Conservation (phyloP, 2,329 filamentous ascomycete genomes). For the Xylariomycetidae sp. region DNA sequence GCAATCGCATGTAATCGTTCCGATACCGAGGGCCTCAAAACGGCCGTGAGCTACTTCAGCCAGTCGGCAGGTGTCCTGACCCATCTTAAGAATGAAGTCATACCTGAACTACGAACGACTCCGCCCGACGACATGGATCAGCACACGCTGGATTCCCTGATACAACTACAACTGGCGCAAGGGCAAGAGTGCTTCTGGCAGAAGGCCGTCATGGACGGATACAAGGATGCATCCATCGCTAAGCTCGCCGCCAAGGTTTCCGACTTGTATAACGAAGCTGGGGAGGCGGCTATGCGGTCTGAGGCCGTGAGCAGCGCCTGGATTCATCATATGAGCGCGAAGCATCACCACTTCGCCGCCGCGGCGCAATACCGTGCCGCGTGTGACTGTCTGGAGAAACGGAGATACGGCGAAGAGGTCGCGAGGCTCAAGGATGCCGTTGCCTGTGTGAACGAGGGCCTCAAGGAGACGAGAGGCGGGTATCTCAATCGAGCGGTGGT, state of each 20-base stretch:
- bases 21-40: slow-evolving; percentile 77
- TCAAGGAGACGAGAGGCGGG: slow-evolving; percentile 69
- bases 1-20: slow-evolving; percentile 75
- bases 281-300: slow-evolving; percentile 82
- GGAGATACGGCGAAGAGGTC: slow-evolving; percentile 92
- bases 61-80: slow-evolving; percentile 78
- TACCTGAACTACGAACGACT: slow-evolving; percentile 77
- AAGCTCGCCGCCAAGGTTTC: slow-evolving; percentile 86
- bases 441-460: slow-evolving; percentile 74
- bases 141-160: slow-evolving; percentile 76
- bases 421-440: slow-evolving; percentile 80
- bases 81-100: slow-evolving; percentile 69
- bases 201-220: slow-evolving; percentile 87
- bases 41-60: slow-evolving; percentile 85
- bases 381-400: slow-evolving; percentile 86
- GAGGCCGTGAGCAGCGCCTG: slow-evolving; percentile 87
- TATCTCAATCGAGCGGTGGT: slow-evolving; percentile 79
- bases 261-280: slow-evolving; percentile 80
- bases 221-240: slow-evolving; percentile 89
- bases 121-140: slow-evolving; percentile 96
- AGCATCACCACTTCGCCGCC: slow-evolving; percentile 94
- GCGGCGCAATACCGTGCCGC: slow-evolving; percentile 92
- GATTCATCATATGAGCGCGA: slow-evolving; percentile 97
- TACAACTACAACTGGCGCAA: slow-evolving; percentile 82
- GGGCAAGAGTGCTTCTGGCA: slow-evolving; percentile 98